A percentile compares a stretch with the other conserved stretches of the same genome.
phyloP scores from a whole-genome alignment of 1,139 yeast species.

The Saccharomyces uvarum region DNA sequence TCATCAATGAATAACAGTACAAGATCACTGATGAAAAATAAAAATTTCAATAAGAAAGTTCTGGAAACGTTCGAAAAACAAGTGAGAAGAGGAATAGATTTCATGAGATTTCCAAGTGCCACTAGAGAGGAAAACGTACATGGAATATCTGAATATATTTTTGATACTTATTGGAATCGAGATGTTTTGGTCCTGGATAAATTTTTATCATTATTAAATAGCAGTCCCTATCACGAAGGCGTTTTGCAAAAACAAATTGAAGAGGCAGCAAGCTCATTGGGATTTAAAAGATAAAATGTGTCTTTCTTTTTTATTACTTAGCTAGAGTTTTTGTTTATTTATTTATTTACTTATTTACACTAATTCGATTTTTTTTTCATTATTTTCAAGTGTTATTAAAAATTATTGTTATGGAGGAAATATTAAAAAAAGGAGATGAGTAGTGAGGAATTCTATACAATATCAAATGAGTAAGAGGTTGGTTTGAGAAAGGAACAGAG shows the following conservation, averaged over 20 bases:
- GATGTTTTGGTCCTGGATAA: slow-evolving; percentile 23
- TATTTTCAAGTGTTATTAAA: background rate
- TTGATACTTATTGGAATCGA: slow-evolving; percentile 32
- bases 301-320: background rate
- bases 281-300: slow-evolving; percentile 19
- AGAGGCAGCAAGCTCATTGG: slow-evolving; percentile 32
- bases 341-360: slow-evolving; percentile 44
- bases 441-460: background rate
- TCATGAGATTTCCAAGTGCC: slow-evolving; percentile 30
- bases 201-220: slow-evolving; percentile 23
- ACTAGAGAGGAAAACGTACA: slow-evolving; percentile 29
- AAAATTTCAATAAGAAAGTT: slow-evolving; percentile 6
- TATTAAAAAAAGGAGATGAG: background rate
- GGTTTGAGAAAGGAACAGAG: no score
- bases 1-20: background rate
- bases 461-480: no score
- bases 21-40: background rate
- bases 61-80: slow-evolving; percentile 24
- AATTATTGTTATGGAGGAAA: background rate
- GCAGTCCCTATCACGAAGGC: slow-evolving; percentile 25
- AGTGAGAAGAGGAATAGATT: slow-evolving; percentile 29
- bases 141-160: slow-evolving; percentile 31
- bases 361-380: background rate
- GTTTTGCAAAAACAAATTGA: slow-evolving; percentile 29
- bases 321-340: slow-evolving; percentile 86